Conservation (phyloP, 768 basidiomycete species). For the Kwoniella heveanensis region DNA sequence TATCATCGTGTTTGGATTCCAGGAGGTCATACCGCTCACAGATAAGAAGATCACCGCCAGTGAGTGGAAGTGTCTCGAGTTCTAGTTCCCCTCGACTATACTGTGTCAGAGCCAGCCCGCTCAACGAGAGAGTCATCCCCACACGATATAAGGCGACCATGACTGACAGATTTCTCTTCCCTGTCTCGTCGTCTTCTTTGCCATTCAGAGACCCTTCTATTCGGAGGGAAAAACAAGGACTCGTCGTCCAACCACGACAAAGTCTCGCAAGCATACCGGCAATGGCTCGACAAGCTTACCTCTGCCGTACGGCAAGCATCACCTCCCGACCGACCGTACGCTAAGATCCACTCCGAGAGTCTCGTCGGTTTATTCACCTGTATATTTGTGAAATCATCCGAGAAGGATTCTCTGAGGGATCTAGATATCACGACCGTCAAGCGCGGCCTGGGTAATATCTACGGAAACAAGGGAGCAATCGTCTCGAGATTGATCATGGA, state of each 20-base stretch:
- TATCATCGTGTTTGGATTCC: slow-evolving; percentile 90
- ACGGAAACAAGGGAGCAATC: slow-evolving; percentile 96
- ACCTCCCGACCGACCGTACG: slow-evolving; percentile 74
- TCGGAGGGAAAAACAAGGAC: slow-evolving; percentile 71
- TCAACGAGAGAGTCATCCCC: no score
- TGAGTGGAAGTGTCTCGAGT: no score
- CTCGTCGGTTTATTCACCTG: slow-evolving; percentile 83
- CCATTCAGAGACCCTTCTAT: slow-evolving; percentile 77
- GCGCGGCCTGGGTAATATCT: slow-evolving; percentile 86
- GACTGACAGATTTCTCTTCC: no score
- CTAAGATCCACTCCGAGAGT: slow-evolving; percentile 79
- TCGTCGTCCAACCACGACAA: slow-evolving; percentile 71
- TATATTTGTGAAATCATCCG: slow-evolving; percentile 67
- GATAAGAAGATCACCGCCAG: slow-evolving; percentile 83
- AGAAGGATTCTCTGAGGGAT: slow-evolving; percentile 67
- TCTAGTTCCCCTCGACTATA: no score
- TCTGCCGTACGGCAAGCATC: slow-evolving; percentile 72
- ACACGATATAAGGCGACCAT: no score
- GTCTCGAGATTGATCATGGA: slow-evolving; percentile 83
- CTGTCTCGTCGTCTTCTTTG: no score
- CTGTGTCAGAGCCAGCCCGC: no score
- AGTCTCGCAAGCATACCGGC: slow-evolving; percentile 80
- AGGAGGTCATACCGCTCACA: slow-evolving; percentile 96
- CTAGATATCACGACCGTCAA: slow-evolving; percentile 79
- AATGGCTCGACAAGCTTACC: slow-evolving; percentile 81